These are phyloP conservation scores for Candida lessepsii DNA, from an alignment of 805 yeast genomes.

Conservation along the genomic window DNA sequence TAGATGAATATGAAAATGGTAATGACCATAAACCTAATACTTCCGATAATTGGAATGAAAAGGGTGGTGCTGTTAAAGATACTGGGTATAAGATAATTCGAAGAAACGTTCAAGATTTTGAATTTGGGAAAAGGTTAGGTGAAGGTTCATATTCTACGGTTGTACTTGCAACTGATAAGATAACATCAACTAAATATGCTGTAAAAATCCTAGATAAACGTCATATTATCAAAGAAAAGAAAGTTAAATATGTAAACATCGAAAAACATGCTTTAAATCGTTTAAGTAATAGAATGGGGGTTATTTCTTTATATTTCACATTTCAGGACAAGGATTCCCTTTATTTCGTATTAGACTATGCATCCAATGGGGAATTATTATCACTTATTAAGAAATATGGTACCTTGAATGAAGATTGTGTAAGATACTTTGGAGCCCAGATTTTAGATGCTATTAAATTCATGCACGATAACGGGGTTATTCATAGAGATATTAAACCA, in stretches of 20 bases:
- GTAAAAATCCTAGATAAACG: constrained; percentile 74
- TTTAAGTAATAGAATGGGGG: constrained; percentile 58
- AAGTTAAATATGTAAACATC: constrained; percentile 79
- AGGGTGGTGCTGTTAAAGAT: constrained; percentile 34
- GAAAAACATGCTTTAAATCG: constrained; percentile 79
- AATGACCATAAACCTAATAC: neutral
- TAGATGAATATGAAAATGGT: neutral
- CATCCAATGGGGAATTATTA: constrained; percentile 75
- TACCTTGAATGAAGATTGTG: constrained; percentile 68
- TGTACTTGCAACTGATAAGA: constrained; percentile 47
- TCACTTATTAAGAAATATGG: constrained; percentile 66
- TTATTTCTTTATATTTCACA: constrained; percentile 69
- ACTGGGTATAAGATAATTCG: constrained; percentile 26
- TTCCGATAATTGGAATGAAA: constrained; percentile 25
- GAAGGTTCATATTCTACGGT: constrained; percentile 49
- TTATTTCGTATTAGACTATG: constrained; percentile 76
- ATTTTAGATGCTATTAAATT: constrained; percentile 68
- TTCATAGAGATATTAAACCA: constrained; percentile 82
- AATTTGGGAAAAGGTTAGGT: constrained; percentile 41
- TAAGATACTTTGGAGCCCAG: constrained; percentile 69
- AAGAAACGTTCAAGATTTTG: constrained; percentile 40
- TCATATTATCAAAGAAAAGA: constrained; percentile 77
- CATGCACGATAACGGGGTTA: constrained; percentile 72
- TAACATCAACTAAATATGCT: constrained; percentile 61
- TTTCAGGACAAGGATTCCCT: constrained; percentile 75